Evolutionary conservation across 208 protist species (phyloP).

Genomic region (Acanthamoeba lenticulata): DNA sequence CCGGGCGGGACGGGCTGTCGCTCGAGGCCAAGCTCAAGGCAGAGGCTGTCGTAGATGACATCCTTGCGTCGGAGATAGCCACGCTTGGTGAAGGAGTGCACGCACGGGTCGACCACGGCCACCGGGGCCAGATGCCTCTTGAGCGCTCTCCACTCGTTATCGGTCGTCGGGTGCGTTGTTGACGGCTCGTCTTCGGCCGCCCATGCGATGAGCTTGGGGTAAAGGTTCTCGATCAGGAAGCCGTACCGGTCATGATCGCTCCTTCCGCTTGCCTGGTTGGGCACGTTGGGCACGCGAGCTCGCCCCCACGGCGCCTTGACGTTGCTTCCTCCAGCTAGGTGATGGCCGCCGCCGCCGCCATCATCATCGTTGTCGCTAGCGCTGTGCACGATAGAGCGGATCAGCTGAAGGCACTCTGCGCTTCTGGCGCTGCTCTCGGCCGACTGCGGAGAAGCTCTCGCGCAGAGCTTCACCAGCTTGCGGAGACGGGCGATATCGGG

Average conservation of each 20-base stretch:
- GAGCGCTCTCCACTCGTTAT: not conserved
- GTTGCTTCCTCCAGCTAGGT: too few species aligned
- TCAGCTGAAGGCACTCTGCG: too few species aligned
- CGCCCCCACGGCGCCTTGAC: too few species aligned
- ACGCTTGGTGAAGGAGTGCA: constrained; percentile 19
- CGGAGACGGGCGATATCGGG: not conserved
- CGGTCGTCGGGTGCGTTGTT: not conserved
- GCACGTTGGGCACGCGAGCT: not conserved
- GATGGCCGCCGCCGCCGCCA: not conserved
- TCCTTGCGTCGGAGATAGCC: not conserved
- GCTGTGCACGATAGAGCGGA: too few species aligned
- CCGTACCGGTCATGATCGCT: not conserved
- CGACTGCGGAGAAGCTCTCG: too few species aligned
- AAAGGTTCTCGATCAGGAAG: not conserved
- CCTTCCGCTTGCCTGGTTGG: not conserved
- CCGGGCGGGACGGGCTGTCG: not conserved
- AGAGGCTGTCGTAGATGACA: not conserved
- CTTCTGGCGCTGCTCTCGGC: too few species aligned
- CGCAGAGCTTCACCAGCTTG: not conserved
- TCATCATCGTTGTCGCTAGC: not conserved
- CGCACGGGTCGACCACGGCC: not conserved
- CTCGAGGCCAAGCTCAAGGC: not conserved
- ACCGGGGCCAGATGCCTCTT: not conserved
- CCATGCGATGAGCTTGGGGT: not conserved
- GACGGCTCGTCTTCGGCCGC: not conserved